phyloP scores from a whole-genome alignment of 768 basidiomycete species.

The Hericium erinaceus region DNA sequence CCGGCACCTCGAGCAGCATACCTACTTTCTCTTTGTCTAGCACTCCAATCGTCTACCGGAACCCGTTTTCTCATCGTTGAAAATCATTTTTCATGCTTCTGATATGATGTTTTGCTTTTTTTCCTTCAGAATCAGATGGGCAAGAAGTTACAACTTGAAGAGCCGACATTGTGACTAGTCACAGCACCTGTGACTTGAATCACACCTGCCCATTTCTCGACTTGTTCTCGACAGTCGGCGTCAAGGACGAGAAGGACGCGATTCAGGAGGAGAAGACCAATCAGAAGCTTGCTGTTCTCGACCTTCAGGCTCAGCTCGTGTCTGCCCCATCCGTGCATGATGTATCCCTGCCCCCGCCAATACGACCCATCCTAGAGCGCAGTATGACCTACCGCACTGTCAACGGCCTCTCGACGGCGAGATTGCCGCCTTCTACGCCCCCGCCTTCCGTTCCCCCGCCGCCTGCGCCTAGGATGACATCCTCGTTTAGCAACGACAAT shows the following conservation, averaged over 20 bases:
- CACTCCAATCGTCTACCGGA: no score
- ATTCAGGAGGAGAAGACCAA: constrained; percentile 17
- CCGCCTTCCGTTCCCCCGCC: constrained; percentile 46
- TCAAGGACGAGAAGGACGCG: constrained; percentile 76
- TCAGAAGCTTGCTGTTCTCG: constrained; percentile 62
- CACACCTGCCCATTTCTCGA: no score
- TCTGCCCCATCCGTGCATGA: constrained; percentile 17
- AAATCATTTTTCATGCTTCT: no score
- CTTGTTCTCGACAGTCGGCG: constrained; percentile 23
- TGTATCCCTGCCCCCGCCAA: constrained; percentile 27
- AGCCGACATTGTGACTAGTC: no score
- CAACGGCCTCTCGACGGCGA: constrained; percentile 16
- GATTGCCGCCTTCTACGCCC: no score
- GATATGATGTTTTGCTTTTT: no score
- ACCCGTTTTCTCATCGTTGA: no score
- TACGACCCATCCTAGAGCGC: constrained; percentile 41
- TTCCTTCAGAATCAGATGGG: no score
- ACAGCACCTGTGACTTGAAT: no score
- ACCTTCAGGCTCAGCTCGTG: constrained; percentile 71
- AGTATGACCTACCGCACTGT: constrained; percentile 41
- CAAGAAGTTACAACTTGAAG: no score
- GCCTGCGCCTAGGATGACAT: constrained; percentile 52
- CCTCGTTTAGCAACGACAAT: constrained; percentile 45
- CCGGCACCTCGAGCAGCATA: no score
- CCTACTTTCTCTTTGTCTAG: no score